phyloP scores from a whole-genome alignment of 768 basidiomycete genomes.

The Phaeotremella skinneri region DNA sequence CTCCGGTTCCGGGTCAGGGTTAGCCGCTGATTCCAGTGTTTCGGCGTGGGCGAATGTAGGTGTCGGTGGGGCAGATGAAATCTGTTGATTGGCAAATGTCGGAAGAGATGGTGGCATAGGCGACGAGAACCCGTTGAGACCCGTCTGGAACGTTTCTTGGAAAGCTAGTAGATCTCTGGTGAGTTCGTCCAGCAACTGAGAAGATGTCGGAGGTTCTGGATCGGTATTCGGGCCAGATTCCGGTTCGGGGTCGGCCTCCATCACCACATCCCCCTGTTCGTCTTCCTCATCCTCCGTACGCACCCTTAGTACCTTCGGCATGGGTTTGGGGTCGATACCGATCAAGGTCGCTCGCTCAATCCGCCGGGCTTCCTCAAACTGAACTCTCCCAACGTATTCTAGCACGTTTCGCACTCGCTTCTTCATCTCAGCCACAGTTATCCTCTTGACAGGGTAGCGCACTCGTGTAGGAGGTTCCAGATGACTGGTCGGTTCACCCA shows the following conservation, averaged over 20 bases:
- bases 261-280: slow-evolving; percentile 14
- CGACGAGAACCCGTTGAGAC: slow-evolving; percentile 24
- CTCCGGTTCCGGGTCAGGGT: background rate
- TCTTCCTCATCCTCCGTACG: background rate
- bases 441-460: slow-evolving; percentile 89
- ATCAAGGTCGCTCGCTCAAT: slow-evolving; percentile 39
- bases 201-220: slow-evolving; percentile 53
- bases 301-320: background rate
- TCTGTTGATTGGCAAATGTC: slow-evolving; percentile 14
- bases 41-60: background rate
- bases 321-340: slow-evolving; percentile 24
- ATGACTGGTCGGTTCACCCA: slow-evolving; percentile 27
- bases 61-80: slow-evolving; percentile 7
- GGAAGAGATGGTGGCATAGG: slow-evolving; percentile 24
- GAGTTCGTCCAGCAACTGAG: slow-evolving; percentile 84
- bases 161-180: slow-evolving; percentile 86
- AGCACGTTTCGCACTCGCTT: slow-evolving; percentile 85
- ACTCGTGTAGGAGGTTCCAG: slow-evolving; percentile 60
- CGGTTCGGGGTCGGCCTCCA: background rate
- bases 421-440: slow-evolving; percentile 96
- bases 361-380: slow-evolving; percentile 42
- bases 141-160: slow-evolving; percentile 69
- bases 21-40: background rate
- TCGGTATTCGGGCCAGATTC: background rate
- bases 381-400: slow-evolving; percentile 86